phyloP scores from a whole-genome alignment of 2,329 filamentous ascomycete species.

The Exophiala viscosa region DNA sequence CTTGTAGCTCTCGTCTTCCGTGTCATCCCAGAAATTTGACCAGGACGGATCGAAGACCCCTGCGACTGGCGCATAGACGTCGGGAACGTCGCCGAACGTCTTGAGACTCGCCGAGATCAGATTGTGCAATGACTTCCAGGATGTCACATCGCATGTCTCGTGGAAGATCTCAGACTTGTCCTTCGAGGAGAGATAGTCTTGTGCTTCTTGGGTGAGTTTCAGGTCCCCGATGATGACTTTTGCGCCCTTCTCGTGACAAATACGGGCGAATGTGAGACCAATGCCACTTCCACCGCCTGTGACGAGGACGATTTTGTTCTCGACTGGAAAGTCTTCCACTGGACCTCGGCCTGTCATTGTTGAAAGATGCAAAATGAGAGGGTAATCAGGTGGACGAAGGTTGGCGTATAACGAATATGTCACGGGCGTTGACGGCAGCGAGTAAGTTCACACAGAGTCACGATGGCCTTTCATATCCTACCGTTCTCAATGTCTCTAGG shows the following conservation, averaged over 20 bases:
- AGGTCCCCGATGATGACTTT: constrained; percentile 37
- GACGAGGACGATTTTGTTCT: constrained; percentile 34
- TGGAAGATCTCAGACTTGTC: constrained; percentile 26
- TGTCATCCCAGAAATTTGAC: constrained; percentile 38
- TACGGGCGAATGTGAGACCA: constrained; percentile 31
- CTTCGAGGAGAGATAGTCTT: constrained; percentile 26
- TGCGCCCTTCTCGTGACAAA: constrained; percentile 21
- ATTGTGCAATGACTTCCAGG: constrained; percentile 31
- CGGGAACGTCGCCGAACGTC: constrained; percentile 26
- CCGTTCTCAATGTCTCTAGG: too few species aligned
- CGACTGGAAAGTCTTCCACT: constrained; percentile 31
- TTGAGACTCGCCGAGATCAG: not conserved
- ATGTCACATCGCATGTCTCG: constrained; percentile 34
- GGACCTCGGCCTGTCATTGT: not conserved
- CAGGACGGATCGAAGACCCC: constrained; percentile 13
- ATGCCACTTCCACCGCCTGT: constrained; percentile 38
- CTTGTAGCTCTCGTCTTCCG: constrained; percentile 33
- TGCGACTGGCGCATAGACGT: constrained; percentile 17
- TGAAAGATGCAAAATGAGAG: not conserved
- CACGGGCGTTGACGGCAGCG: too few species aligned
- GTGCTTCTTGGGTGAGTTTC: constrained; percentile 32
- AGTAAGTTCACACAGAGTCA: too few species aligned
- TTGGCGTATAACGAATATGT: too few species aligned
- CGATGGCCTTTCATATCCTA: too few species aligned
- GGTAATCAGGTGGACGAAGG: too few species aligned